Conservation (phyloP, 164 flowering plant species). For the Vitis rotundifolia region DNA sequence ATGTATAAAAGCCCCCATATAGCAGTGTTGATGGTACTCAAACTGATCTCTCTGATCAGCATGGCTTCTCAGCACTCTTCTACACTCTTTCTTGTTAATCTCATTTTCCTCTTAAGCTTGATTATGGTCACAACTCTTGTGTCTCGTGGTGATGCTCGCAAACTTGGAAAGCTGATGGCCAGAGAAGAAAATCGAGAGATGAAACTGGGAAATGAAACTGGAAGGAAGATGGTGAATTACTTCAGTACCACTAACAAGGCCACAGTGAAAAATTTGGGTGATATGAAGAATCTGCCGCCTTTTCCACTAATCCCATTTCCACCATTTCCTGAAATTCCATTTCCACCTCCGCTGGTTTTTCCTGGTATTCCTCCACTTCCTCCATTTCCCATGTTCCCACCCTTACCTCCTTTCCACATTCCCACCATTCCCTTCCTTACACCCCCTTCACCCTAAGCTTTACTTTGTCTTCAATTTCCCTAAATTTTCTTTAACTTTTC, state of each 20-base stretch:
- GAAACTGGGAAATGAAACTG: neutral
- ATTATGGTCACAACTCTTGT: neutral
- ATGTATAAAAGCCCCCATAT: too few relatives aligned
- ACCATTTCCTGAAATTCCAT: conserved; percentile 6
- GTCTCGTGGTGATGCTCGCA: neutral
- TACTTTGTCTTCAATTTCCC: too few relatives aligned
- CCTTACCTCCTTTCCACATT: neutral
- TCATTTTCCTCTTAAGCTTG: neutral
- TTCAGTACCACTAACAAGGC: neutral
- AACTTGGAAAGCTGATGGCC: neutral
- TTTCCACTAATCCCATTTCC: conserved; percentile 6
- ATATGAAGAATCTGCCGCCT: conserved; percentile 9
- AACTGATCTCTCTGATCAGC: too few relatives aligned
- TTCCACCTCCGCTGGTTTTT: neutral
- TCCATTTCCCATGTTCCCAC: neutral
- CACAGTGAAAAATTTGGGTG: conserved; percentile 1
- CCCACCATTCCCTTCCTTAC: conserved; percentile 7
- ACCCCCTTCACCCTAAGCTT: neutral
- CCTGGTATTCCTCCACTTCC: conserved; percentile 1
- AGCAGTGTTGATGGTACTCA: too few relatives aligned
- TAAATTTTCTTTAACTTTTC: too few relatives aligned
- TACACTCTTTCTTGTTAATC: neutral
- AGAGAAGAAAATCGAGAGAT: neutral
- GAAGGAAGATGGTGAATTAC: neutral
- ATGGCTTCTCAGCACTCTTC: conserved; percentile 1